Conservation (phyloP, 2,329 filamentous ascomycete species). For the Aspergillus chevalieri region DNA sequence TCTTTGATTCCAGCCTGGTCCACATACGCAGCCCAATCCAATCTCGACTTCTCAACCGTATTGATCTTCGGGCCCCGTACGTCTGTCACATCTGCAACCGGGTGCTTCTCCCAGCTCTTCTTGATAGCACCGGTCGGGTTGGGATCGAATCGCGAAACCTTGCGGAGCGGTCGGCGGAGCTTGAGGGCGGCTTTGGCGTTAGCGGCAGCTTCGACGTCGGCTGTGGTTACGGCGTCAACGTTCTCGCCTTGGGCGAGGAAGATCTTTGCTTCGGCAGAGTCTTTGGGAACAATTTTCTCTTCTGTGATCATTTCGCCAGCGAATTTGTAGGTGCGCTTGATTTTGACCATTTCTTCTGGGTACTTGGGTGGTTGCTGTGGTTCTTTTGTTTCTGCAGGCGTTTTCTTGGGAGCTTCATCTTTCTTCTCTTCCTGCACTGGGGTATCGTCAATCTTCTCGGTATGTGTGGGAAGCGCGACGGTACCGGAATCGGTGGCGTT, state of each 20-base stretch:
- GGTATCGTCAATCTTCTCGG: constrained; percentile 10
- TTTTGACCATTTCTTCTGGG: constrained; percentile 46
- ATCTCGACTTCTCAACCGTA: constrained; percentile 59
- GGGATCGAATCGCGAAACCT: constrained; percentile 42
- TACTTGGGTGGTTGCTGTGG: constrained; percentile 9
- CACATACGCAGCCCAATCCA: constrained; percentile 61
- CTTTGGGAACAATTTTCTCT: constrained; percentile 47
- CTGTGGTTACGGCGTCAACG: constrained; percentile 25
- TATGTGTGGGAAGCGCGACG: constrained; percentile 9
- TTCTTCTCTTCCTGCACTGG: constrained; percentile 13
- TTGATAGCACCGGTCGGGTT: constrained; percentile 39
- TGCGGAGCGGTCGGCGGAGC: constrained; percentile 36
- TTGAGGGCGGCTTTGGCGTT: constrained; percentile 15
- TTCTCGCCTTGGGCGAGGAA: constrained; percentile 43
- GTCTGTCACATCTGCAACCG: constrained; percentile 20
- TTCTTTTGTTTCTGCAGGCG: constrained; percentile 5
- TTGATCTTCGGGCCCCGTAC: constrained; percentile 55
- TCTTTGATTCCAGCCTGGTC: constrained; percentile 56
- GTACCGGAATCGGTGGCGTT: constrained; percentile 29
- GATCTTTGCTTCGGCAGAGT: constrained; percentile 50
- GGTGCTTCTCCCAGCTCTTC: constrained; percentile 39
- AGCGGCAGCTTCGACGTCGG: constrained; percentile 16
- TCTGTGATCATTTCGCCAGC: constrained; percentile 51
- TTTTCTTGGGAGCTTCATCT: constrained; percentile 8
- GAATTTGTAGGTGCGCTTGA: constrained; percentile 53